These are phyloP conservation scores for Plantago major DNA, from an alignment of 257 asterid species.

Conservation along the genomic window DNA sequence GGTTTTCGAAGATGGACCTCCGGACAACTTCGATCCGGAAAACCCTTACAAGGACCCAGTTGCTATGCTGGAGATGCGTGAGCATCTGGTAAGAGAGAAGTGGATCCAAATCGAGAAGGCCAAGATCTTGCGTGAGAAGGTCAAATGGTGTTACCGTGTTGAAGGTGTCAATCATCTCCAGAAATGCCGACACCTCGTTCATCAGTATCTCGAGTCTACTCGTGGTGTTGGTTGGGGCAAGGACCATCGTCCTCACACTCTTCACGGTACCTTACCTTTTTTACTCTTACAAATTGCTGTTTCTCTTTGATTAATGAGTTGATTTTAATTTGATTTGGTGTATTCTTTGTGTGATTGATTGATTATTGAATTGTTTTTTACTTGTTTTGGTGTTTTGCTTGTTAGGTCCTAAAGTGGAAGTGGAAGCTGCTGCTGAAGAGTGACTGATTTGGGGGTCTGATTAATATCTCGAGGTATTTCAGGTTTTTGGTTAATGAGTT, in stretches of 20 bases:
- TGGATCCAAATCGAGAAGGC: slow-evolving; percentile 99
- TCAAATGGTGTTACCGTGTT: slow-evolving; percentile 88
- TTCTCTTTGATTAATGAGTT: no score
- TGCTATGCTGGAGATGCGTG: slow-evolving; percentile 89
- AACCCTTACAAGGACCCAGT: slow-evolving; percentile 94
- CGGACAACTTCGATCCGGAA: slow-evolving; percentile 82
- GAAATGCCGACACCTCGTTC: slow-evolving; percentile 92
- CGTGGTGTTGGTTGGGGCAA: slow-evolving; percentile 98
- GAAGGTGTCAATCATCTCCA: slow-evolving; percentile 92
- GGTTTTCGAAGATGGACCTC: slow-evolving; percentile 79
- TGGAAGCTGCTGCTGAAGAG: slow-evolving; percentile 20
- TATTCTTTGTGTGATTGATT: no score
- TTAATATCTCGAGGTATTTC: no score
- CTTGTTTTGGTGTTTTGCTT: slow-evolving; percentile 7
- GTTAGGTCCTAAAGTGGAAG: slow-evolving; percentile 49
- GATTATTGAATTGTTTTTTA: no score
- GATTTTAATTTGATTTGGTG: no score
- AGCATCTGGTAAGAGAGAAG: slow-evolving; percentile 80
- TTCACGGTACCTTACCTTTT: slow-evolving; percentile 80
- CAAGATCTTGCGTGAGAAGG: slow-evolving; percentile 79
- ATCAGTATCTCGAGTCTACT: slow-evolving; percentile 84
- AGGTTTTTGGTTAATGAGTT: no score
- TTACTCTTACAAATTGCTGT: no score
- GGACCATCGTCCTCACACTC: slow-evolving; percentile 75
- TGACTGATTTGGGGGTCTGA: slow-evolving; percentile 26